These are phyloP conservation scores for Candida insectorum DNA, from an alignment of 805 yeast genomes.

Conservation along the genomic window DNA sequence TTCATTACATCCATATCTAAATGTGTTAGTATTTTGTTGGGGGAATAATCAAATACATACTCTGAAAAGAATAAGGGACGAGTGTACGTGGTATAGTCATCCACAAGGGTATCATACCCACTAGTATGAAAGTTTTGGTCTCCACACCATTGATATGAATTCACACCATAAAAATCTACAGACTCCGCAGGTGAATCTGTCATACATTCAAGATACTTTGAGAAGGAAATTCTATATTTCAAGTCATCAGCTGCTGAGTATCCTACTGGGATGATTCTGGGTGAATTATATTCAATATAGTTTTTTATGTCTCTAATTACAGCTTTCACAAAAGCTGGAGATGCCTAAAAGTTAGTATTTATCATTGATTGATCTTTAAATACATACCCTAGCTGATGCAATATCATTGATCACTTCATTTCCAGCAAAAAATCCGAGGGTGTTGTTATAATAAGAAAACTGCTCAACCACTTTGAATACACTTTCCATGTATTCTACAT, in stretches of 20 bases:
- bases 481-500: slow-evolving; percentile 64
- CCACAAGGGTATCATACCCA: slow-evolving; percentile 63
- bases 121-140: slow-evolving; percentile 76
- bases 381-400: slow-evolving; percentile 49
- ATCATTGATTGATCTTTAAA: slow-evolving; percentile 7
- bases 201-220: slow-evolving; percentile 77
- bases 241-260: slow-evolving; percentile 96
- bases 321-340: slow-evolving; percentile 78
- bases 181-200: slow-evolving; percentile 48
- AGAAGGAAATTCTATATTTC: slow-evolving; percentile 67
- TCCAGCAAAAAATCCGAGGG: slow-evolving; percentile 89
- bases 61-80: slow-evolving; percentile 88
- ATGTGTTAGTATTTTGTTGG: slow-evolving; percentile 16
- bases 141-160: slow-evolving; percentile 86
- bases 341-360: slow-evolving; percentile 17
- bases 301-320: slow-evolving; percentile 77
- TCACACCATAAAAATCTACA: slow-evolving; percentile 80
- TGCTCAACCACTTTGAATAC: slow-evolving; percentile 76
- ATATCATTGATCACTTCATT: slow-evolving; percentile 86
- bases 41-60: slow-evolving; percentile 30
- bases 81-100: slow-evolving; percentile 63
- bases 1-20: slow-evolving; percentile 69
- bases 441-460: slow-evolving; percentile 81
- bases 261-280: slow-evolving; percentile 81
- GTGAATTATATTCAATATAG: slow-evolving; percentile 56